phyloP scores from a whole-genome alignment of 805 yeast genomes.

The Candida ficus region DNA sequence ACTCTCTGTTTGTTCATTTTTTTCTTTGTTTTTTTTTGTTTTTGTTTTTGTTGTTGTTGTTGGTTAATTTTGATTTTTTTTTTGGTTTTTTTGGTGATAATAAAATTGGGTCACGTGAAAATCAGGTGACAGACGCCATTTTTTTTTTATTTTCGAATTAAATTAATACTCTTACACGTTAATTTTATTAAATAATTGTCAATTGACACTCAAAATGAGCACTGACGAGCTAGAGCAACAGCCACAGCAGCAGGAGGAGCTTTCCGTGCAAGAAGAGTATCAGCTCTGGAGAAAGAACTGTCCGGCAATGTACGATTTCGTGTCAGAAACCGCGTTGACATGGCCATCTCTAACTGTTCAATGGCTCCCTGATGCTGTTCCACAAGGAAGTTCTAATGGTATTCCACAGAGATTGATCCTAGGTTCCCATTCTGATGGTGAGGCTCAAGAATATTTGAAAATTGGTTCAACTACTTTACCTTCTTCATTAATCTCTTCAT shows the following conservation, averaged over 20 bases:
- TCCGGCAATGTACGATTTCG: slow-evolving; percentile 77
- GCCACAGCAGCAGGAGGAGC: slow-evolving; percentile 24
- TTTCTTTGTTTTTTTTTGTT: neutral
- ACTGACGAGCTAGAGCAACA: neutral
- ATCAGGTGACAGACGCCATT: neutral
- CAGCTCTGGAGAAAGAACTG: slow-evolving; percentile 79
- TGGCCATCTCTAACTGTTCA: slow-evolving; percentile 83
- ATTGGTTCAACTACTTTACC: slow-evolving; percentile 61
- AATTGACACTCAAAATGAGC: neutral
- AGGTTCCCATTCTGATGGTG: slow-evolving; percentile 74
- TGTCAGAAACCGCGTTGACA: slow-evolving; percentile 69
- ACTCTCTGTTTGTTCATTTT: neutral
- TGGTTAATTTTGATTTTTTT: neutral
- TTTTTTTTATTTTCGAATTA: too few relatives aligned
- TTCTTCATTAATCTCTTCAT: slow-evolving; percentile 26
- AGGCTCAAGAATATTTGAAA: slow-evolving; percentile 60
- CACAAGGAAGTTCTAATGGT: slow-evolving; percentile 11
- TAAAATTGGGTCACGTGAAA: neutral
- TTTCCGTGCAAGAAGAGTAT: slow-evolving; percentile 50
- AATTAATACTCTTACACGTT: too few relatives aligned
- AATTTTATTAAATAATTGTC: too few relatives aligned
- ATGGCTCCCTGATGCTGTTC: slow-evolving; percentile 53
- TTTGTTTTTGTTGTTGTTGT: neutral
- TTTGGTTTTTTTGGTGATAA: neutral
- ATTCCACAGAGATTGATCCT: slow-evolving; percentile 49